A percentile compares a stretch with the other conserved stretches of the same genome.
Evolutionary conservation across 2,329 filamentous ascomycete genomes (phyloP).

Genomic region (Mycogone perniciosa): DNA sequence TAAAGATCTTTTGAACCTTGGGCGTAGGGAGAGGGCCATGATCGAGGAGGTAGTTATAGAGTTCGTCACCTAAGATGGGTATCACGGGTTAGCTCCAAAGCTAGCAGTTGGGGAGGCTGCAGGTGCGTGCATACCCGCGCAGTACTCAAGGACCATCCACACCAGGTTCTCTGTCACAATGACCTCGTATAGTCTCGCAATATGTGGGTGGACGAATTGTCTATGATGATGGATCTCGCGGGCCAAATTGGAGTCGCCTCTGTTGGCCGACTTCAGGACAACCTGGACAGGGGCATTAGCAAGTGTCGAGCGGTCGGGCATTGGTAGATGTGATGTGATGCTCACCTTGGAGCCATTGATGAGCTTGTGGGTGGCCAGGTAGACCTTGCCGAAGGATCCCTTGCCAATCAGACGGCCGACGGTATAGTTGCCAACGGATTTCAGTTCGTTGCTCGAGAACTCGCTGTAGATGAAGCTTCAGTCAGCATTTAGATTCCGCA

Average conservation of each 20-base stretch:
- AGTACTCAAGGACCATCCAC: slow-evolving; percentile 96
- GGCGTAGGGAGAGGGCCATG: slow-evolving; percentile 76
- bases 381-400: slow-evolving; percentile 97
- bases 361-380: slow-evolving; percentile 91
- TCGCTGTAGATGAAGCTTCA: slow-evolving; percentile 52
- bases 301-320: slow-evolving; percentile 12
- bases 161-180: slow-evolving; percentile 93
- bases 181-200: slow-evolving; percentile 93
- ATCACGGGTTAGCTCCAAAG: not conserved
- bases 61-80: slow-evolving; percentile 66
- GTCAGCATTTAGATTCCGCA: not conserved
- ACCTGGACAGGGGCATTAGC: slow-evolving; percentile 51
- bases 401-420: slow-evolving; percentile 91
- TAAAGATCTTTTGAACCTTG: slow-evolving; percentile 93
- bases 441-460: slow-evolving; percentile 86
- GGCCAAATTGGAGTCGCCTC: slow-evolving; percentile 89
- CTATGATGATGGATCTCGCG: slow-evolving; percentile 98
- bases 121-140: slow-evolving; percentile 57
- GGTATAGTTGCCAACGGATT: slow-evolving; percentile 89
- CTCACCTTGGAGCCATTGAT: slow-evolving; percentile 93
- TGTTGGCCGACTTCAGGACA: slow-evolving; percentile 95
- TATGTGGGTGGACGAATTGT: slow-evolving; percentile 96
- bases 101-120: not conserved
- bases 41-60: slow-evolving; percentile 90
- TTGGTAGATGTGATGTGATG: not conserved